Conservation (phyloP, 192 early-diverging fungal species). For the Backusella circina region DNA sequence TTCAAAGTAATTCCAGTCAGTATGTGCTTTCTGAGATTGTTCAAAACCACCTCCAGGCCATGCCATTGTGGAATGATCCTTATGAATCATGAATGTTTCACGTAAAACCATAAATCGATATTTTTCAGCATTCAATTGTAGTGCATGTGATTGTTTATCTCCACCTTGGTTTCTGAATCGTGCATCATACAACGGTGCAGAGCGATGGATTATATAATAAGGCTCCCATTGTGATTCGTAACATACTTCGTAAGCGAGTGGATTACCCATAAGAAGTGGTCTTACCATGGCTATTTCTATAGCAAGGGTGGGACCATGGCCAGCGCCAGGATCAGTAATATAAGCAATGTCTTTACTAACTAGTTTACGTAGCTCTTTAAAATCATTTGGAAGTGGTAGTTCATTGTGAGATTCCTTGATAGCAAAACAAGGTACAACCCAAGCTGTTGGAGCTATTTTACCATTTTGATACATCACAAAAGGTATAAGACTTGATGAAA, state of each 20-base stretch:
- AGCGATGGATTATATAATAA: conserved; percentile 42
- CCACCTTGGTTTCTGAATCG: conserved; percentile 55
- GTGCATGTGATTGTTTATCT: conserved; percentile 52
- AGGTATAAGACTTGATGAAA: conserved; percentile 18
- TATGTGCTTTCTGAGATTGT: conserved; percentile 30
- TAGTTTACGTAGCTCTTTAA: conserved; percentile 36
- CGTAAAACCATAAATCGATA: conserved; percentile 42
- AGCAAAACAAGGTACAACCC: conserved; percentile 49
- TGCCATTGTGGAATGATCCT: conserved; percentile 42
- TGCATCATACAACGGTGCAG: conserved; percentile 47
- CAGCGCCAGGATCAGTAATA: conserved; percentile 49
- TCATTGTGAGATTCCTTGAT: conserved; percentile 31
- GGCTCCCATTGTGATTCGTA: conserved; percentile 60
- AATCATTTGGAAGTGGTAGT: conserved; percentile 26
- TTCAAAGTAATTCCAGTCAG: conserved; percentile 43
- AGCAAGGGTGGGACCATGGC: conserved; percentile 49
- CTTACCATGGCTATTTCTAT: conserved; percentile 28
- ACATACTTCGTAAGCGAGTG: conserved; percentile 44
- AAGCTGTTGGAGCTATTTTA: conserved; percentile 23
- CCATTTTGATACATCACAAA: neutral
- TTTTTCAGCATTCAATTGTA: conserved; percentile 44
- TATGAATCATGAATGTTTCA: conserved; percentile 48
- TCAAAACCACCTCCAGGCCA: conserved; percentile 47
- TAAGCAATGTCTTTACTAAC: conserved; percentile 40
- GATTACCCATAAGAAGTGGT: conserved; percentile 8